Conservation (phyloP, 768 basidiomycete genomes). For the Boletellus sp. region DNA sequence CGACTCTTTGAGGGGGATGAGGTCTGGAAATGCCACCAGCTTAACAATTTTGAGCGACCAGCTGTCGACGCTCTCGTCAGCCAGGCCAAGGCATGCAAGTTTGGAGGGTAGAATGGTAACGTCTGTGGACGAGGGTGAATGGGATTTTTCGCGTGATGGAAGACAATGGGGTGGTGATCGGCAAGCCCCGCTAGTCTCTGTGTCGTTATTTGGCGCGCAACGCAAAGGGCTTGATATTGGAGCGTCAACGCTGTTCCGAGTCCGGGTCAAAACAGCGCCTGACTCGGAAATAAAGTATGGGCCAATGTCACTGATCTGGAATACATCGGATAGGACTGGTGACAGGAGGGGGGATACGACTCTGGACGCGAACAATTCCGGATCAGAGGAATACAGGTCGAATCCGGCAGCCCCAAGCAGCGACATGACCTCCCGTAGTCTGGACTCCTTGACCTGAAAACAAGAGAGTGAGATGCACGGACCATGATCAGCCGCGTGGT, state of each 20-base stretch:
- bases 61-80: constrained; percentile 61
- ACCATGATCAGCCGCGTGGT: not conserved
- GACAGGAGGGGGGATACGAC: constrained; percentile 31
- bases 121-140: constrained; percentile 53
- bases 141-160: constrained; percentile 38
- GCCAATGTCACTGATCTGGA: constrained; percentile 27
- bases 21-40: constrained; percentile 71
- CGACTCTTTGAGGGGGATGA: constrained; percentile 42
- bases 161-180: constrained; percentile 9
- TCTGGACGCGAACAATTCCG: constrained; percentile 33
- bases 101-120: constrained; percentile 66
- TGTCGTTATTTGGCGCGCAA: constrained; percentile 1
- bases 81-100: constrained; percentile 72
- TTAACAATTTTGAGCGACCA: constrained; percentile 80
- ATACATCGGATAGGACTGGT: constrained; percentile 30
- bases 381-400: constrained; percentile 53
- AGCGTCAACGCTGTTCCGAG: constrained; percentile 38
- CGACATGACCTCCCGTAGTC: constrained; percentile 58
- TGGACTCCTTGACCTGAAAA: constrained; percentile 60
- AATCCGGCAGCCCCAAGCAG: constrained; percentile 62
- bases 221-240: constrained; percentile 16
- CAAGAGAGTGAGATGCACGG: not conserved
- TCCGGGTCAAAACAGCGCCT: constrained; percentile 49
- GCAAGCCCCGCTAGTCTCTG: constrained; percentile 1
- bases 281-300: constrained; percentile 32